Conservation (phyloP, 83 land plant species). For the Diphasiastrum complanatum region DNA sequence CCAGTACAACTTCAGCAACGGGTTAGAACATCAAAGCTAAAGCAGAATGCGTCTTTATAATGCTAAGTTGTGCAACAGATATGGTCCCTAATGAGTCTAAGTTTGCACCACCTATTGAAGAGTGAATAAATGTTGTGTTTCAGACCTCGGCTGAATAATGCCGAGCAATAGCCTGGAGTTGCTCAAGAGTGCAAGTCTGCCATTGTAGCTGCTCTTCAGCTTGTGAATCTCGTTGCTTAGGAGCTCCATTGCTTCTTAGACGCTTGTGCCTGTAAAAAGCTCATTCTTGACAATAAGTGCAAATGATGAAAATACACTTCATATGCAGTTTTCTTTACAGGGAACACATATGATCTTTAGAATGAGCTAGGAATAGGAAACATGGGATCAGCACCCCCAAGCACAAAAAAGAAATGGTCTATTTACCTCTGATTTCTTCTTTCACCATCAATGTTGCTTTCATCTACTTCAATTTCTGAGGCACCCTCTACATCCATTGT, state of each 20-base stretch:
- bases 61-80: too few species aligned
- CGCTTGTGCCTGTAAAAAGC: background rate
- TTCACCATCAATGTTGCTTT: slow-evolving; percentile 32
- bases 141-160: slow-evolving; percentile 68
- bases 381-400: background rate
- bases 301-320: background rate
- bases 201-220: slow-evolving; percentile 56
- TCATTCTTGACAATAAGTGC: background rate
- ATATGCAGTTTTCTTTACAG: background rate
- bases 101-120: slow-evolving; percentile 2
- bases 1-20: too few species aligned
- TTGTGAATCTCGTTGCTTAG: slow-evolving; percentile 19
- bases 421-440: slow-evolving; percentile 28
- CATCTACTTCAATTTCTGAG: slow-evolving; percentile 54
- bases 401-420: too few species aligned
- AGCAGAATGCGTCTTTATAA: too few species aligned
- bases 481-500: slow-evolving; percentile 45
- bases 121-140: background rate
- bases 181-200: slow-evolving; percentile 59
- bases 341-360: background rate
- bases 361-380: background rate
- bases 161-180: slow-evolving; percentile 62
- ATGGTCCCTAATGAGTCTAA: background rate
- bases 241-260: slow-evolving; percentile 21
- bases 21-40: too few species aligned